These are phyloP conservation scores for Ceratocystis colombiana DNA, from an alignment of 2,329 filamentous ascomycete species.

Conservation along the genomic window DNA sequence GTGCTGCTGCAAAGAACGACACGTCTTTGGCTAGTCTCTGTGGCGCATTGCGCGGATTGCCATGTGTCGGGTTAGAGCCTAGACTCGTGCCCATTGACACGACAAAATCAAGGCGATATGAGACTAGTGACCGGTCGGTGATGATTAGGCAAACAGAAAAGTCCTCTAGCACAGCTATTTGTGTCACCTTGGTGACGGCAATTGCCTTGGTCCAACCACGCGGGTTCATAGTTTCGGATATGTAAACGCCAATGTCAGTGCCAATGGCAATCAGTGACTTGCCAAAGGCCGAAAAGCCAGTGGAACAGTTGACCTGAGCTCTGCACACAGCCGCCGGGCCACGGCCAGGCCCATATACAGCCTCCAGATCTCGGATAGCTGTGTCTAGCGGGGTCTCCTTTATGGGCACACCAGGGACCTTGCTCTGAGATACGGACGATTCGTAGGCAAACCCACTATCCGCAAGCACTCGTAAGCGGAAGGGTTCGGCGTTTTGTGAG, in stretches of 20 bases:
- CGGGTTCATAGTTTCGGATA: slow-evolving; percentile 79
- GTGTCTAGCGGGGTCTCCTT: slow-evolving; percentile 84
- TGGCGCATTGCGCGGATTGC: slow-evolving; percentile 73
- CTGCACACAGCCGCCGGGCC: slow-evolving; percentile 70
- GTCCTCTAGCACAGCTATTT: slow-evolving; percentile 89
- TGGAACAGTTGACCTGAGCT: slow-evolving; percentile 83
- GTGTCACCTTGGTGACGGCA: slow-evolving; percentile 65
- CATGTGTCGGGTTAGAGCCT: slow-evolving; percentile 48
- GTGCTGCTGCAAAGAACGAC: slow-evolving; percentile 88
- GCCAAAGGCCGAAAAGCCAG: slow-evolving; percentile 73
- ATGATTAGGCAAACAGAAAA: slow-evolving; percentile 89
- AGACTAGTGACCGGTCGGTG: slow-evolving; percentile 80
- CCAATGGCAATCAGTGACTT: slow-evolving; percentile 87
- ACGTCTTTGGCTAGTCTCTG: slow-evolving; percentile 90
- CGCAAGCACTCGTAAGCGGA: slow-evolving; percentile 80
- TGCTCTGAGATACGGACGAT: slow-evolving; percentile 46
- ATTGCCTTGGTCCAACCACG: slow-evolving; percentile 84
- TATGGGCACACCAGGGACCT: slow-evolving; percentile 60
- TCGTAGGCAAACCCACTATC: slow-evolving; percentile 87
- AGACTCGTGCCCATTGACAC: slow-evolving; percentile 49
- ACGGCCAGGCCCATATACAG: slow-evolving; percentile 58
- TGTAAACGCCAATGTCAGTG: slow-evolving; percentile 87
- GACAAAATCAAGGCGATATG: slow-evolving; percentile 85
- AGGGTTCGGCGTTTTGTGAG: slow-evolving; percentile 90
- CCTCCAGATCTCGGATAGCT: slow-evolving; percentile 80